These are phyloP conservation scores for Ceratocystis albifundus DNA, from an alignment of 2,329 filamentous ascomycete genomes.

Conservation along the genomic window DNA sequence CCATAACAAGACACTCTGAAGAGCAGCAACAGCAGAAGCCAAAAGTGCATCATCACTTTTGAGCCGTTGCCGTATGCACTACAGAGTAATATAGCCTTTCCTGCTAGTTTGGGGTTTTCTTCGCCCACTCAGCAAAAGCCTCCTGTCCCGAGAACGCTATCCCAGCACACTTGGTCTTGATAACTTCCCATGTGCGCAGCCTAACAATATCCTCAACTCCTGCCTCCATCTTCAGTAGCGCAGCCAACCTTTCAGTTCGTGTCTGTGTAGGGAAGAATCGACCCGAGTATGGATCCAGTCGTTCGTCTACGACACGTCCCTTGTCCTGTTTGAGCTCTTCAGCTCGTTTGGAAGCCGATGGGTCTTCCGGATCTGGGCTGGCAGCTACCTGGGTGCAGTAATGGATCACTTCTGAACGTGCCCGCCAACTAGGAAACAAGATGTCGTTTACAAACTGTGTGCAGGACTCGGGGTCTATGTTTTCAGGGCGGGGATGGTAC, in stretches of 20 bases:
- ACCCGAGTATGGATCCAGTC: slow-evolving; percentile 81
- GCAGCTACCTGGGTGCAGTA: slow-evolving; percentile 87
- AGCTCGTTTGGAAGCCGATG: slow-evolving; percentile 58
- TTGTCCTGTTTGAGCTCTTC: slow-evolving; percentile 58
- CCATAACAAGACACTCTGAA: neutral
- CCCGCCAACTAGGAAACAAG: slow-evolving; percentile 81
- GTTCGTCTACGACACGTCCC: slow-evolving; percentile 69
- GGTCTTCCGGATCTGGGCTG: slow-evolving; percentile 76
- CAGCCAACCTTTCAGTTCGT: slow-evolving; percentile 67
- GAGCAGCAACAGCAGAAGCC: neutral
- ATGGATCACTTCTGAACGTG: slow-evolving; percentile 66
- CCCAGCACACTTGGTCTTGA: slow-evolving; percentile 62
- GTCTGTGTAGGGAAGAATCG: slow-evolving; percentile 71
- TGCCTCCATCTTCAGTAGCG: slow-evolving; percentile 60
- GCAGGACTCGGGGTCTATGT: slow-evolving; percentile 54
- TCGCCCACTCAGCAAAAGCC: slow-evolving; percentile 52
- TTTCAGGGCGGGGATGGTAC: slow-evolving; percentile 34
- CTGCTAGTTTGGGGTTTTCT: slow-evolving; percentile 26
- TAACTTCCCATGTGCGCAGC: slow-evolving; percentile 65
- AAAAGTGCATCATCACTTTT: too few species aligned
- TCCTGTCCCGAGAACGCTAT: slow-evolving; percentile 31
- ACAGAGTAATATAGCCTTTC: slow-evolving; percentile 10
- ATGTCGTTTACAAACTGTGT: slow-evolving; percentile 61
- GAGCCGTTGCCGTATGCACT: neutral
- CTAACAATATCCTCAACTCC: slow-evolving; percentile 70